Base-by-base conservation (phyloP, 2,329 filamentous ascomycete species). In the Penicillium brevicompactum region DNA sequence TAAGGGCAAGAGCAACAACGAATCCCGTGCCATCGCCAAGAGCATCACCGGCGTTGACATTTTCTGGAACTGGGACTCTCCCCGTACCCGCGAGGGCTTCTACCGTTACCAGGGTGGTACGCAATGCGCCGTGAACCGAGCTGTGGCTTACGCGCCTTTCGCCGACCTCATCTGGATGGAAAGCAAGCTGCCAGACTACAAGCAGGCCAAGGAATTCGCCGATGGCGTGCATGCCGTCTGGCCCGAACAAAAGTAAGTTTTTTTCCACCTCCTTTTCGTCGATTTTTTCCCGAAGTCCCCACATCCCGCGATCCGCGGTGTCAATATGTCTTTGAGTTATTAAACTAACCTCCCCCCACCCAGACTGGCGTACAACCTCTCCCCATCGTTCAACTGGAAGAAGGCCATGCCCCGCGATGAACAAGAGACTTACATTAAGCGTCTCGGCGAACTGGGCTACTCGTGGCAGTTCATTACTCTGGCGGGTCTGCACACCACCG, bases 381-480 rank as follows among this genome's bases (percentile, higher is more conserved):
- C 92, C 0, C 94, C 94, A 30, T 96, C 92, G 3, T 99, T 99
- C 88, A 99, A 99, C 86, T 99, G 94, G 94, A 97, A 97, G 82
- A 84, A 92, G 55, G 94, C 93, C 67, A 97, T 97, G 92, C 84
- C 91, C 43, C 86, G 89, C 63, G 82, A 84, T 50, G 93, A 97
- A 74, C 94, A 99, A 79, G 91, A 96, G 80, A 99, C 94, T 18
- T 99, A 97, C 80, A 99, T 99, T 80, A 82, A 87, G 60, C 90
- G 94, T 41, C 89, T 99, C 40, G 92, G 87, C 58, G 70, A 80
- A 60, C 85, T 99, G 46, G 94, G 94, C 60, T 99, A 99, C 85
- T 96, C 91, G 85, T 99, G 94, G 94, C 94, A 99, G 78, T 99
- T 99, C 83, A 99, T 99, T 81, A 99, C 94, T n/a, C 86, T 99